Evolutionary conservation across 352 stramenopile species (phyloP), one percentile per base, ranked within the genome.

Genomic region (Globisporangium paddicum): DNA sequence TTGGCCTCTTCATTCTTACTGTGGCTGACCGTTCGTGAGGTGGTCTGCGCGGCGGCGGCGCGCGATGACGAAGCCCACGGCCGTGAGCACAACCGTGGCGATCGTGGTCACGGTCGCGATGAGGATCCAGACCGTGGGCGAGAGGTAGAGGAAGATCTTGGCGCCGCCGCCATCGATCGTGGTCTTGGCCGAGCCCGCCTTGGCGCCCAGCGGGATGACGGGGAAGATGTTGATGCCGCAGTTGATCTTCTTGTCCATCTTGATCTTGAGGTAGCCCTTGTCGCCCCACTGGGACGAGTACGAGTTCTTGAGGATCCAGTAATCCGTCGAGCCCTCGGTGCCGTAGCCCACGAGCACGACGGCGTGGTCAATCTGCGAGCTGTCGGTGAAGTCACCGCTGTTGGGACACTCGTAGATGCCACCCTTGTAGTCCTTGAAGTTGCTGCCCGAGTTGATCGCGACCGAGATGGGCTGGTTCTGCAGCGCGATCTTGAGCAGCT

Each of bases 281-380:
- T 89, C 77, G 6, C 83, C 81, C 84, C 84, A 93, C 21, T 73
- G 74, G 16, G 67, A 61, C 4, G 77, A 71, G 71, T 93, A 93
- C 59, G 81, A 93, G 68, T 93, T 93, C 60, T 93, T 93, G 19
- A 93, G 58, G 41, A 91, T 79, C 84, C 84, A 91, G 41, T 87
- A 93, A 42, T 88, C 64, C 3, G 65, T 64, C 55, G 72, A 42
- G 41, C 70, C 53, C 21, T 75, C 74, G 3, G 11, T 62, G 34
- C 72, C 82, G 63, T 93, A 91, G 32, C 84, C 84, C 3, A 93
- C 84, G 14, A 93, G 73, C 49, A 90, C 62, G 30, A 93, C 51
- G 1, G 84, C 79, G 66, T 93, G 82, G 58, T 94, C 71, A 16
- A 94, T 84, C 50, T 80, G 65, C 26, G 60, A 67, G 55, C 72